Percentiles rank a stretch among this genome's conserved stretches.
phyloP scores from a whole-genome alignment of 768 basidiomycete species.

The Trametes cingulata region DNA sequence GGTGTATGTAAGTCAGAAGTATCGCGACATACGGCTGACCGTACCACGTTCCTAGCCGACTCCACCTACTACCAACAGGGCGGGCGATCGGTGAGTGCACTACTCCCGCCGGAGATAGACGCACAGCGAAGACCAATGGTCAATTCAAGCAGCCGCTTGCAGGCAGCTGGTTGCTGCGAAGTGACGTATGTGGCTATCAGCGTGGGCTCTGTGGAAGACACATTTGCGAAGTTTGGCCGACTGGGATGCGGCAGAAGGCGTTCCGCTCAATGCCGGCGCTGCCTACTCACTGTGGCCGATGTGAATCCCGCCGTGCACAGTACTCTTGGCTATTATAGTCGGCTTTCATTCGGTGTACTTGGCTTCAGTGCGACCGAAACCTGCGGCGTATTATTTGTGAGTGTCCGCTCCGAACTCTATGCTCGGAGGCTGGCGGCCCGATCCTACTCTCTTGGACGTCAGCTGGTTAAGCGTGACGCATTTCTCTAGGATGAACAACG shows the following conservation, averaged over 20 bases:
- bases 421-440: not conserved
- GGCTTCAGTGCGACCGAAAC: not conserved
- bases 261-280: not conserved
- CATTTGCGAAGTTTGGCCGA: slow-evolving; percentile 1
- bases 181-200: slow-evolving; percentile 2
- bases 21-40: not conserved
- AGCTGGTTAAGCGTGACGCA: not conserved
- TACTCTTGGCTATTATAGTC: not conserved
- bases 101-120: not conserved
- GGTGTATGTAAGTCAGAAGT: not conserved
- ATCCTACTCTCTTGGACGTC: not conserved
- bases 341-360: not conserved
- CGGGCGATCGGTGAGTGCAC: not conserved
- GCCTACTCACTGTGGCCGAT: not conserved
- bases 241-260: not conserved
- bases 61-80: not conserved
- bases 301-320: not conserved
- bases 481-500: not conserved
- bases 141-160: not conserved
- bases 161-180: not conserved
- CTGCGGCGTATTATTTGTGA: not conserved
- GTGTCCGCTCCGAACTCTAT: not conserved
- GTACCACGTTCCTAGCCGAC: slow-evolving; percentile 9
- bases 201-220: not conserved
- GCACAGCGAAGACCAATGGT: not conserved